Percentiles rank a stretch among this genome's conserved stretches.
phyloP scores from a whole-genome alignment of 169 alveolate species.

The Theileria parva region DNA sequence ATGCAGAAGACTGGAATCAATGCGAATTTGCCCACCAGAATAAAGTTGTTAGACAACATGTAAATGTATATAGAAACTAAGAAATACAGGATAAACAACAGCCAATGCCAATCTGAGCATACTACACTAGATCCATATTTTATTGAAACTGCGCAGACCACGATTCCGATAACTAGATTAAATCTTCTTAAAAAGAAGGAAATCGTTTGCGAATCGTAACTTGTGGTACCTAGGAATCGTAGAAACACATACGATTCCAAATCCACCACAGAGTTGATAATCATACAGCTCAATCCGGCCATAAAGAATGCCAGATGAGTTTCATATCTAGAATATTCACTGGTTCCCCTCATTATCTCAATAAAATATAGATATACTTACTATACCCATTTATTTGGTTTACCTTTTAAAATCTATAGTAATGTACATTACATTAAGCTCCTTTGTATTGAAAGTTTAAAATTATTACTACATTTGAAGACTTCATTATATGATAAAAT shows the following conservation, averaged over 20 bases:
- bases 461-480: no score
- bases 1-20: constrained; percentile 8
- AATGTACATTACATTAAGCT: no score
- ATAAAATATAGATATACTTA: no score
- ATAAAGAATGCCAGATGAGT: constrained; percentile 12
- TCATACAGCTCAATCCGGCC: constrained; percentile 26
- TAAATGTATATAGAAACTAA: neutral
- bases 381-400: no score
- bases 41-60: neutral
- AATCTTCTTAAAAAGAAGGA: constrained; percentile 22
- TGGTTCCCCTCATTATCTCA: neutral
- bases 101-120: constrained; percentile 12
- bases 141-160: constrained; percentile 3
- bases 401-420: no score
- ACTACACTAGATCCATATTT: neutral
- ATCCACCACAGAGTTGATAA: constrained; percentile 21
- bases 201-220: constrained; percentile 19
- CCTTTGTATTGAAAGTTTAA: no score
- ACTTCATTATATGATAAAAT: no score
- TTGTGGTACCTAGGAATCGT: constrained; percentile 15
- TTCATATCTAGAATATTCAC: neutral
- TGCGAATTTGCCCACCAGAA: constrained; percentile 8
- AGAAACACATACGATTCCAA: constrained; percentile 11
- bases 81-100: constrained; percentile 10
- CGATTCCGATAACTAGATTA: constrained; percentile 11